Evolutionary conservation across 495 filamentous ascomycete species (phyloP), one percentile per base, ranked within the genome.

Genomic region (Penicillium robsamsonii): DNA sequence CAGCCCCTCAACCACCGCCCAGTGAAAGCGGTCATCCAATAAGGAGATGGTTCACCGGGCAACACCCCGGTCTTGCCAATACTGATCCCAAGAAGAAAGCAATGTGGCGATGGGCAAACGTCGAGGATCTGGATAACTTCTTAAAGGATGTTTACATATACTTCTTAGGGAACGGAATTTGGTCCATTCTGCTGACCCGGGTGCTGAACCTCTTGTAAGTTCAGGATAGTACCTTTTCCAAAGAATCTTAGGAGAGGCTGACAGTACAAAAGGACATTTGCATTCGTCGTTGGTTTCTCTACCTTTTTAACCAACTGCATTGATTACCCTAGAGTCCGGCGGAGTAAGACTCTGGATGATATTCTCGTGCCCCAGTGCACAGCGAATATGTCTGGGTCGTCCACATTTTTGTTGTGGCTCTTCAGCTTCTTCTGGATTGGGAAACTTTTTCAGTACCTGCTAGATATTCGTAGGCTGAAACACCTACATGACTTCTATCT

Each of bases 71-170:
- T 47, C 59, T 87, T 66, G 70, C 74, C 48, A 59, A 84, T 62
- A 70, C 78, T 35, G 84, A 86, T 64, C 86, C 87, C 12, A 89
- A 87, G 71, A 85, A 92, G 62, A 90, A 85, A 70, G 93, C 94
- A 4, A 86, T 96, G 81, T 97, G 92, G 88, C 86, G 87, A 66
- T 98, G 94, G 91, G 89, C 89, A 54, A 97, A 96, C 65, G 90
- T 96, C 30, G 83, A 86, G 43, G 94, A 97, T 65, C 74, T 98
- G 55, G 94, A 98, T 69, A 87, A 85, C 56, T 97, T 97, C 69
- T 80, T 98, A 44, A 79, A 82, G 58, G 88, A 96, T 52, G 93
- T 97, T 24, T 98, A 97, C 69, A 79, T 86, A 41, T 98, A 97
- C 66, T 98, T 88, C 69, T 71, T 84, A 20, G 89, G 89, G 0